These are phyloP conservation scores for Fraxinus floribunda DNA, from an alignment of 305 asterid species.

Conservation along the genomic window DNA sequence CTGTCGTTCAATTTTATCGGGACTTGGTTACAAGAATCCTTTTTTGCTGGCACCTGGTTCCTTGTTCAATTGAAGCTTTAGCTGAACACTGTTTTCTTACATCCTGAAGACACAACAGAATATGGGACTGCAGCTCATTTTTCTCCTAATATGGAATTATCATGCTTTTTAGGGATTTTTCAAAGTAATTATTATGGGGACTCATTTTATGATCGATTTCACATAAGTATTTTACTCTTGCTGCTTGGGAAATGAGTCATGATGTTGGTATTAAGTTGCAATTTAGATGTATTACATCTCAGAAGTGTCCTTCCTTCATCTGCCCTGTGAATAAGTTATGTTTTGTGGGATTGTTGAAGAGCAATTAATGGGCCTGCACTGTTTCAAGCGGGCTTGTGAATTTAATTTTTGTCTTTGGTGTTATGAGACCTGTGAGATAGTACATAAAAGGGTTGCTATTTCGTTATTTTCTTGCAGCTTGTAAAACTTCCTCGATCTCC, in stretches of 20 bases:
- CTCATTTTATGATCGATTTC: slow-evolving; percentile 6
- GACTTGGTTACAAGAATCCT: slow-evolving; percentile 4
- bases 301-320: neutral
- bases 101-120: neutral
- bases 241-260: neutral
- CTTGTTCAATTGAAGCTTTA: neutral
- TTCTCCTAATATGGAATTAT: neutral
- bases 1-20: neutral
- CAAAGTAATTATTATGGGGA: neutral
- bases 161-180: slow-evolving; percentile 1
- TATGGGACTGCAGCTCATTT: neutral
- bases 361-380: neutral
- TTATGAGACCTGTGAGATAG: neutral
- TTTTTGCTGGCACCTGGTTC: neutral
- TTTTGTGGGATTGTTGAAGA: neutral
- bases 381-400: slow-evolving; percentile 14
- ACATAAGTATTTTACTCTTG: neutral
- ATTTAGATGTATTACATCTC: neutral
- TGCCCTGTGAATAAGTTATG: neutral
- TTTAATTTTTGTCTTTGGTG: slow-evolving; percentile 4
- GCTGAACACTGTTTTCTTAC: neutral
- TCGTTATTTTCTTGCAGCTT: slow-evolving; percentile 60
- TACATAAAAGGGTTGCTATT: slow-evolving; percentile 13
- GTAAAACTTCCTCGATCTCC: slow-evolving; percentile 93
- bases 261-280: neutral